Percentiles rank a stretch among this genome's conserved stretches.
Evolutionary conservation across 2,329 filamentous ascomycete genomes (phyloP).

Genomic region (Cladosporium sphaerospermum): DNA sequence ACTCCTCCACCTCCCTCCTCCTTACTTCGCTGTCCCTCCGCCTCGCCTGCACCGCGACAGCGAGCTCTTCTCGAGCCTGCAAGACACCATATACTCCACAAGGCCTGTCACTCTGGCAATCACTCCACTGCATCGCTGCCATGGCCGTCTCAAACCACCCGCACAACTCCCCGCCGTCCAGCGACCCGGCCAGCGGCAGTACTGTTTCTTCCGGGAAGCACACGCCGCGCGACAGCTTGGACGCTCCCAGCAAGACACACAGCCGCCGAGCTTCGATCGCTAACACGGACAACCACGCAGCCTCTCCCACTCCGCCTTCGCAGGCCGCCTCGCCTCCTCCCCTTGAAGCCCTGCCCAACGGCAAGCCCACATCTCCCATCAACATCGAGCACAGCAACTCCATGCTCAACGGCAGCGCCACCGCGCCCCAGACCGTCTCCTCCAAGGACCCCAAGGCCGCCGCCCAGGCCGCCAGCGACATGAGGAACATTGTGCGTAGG

Average conservation of each 20-base stretch:
- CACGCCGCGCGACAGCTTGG: slow-evolving; percentile 19
- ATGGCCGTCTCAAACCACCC: slow-evolving; percentile 11
- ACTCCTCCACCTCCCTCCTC: background rate
- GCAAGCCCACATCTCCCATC: slow-evolving; percentile 46
- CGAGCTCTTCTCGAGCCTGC: slow-evolving; percentile 15
- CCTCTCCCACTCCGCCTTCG: slow-evolving; percentile 33
- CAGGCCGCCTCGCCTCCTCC: slow-evolving; percentile 44
- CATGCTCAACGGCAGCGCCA: slow-evolving; percentile 45
- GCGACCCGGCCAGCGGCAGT: slow-evolving; percentile 6
- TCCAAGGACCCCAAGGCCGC: slow-evolving; percentile 58
- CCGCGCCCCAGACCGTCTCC: slow-evolving; percentile 52
- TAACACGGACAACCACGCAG: slow-evolving; percentile 36
- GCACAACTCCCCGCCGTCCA: slow-evolving; percentile 13
- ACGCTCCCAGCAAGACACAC: slow-evolving; percentile 17
- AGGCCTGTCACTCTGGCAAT: slow-evolving; percentile 15
- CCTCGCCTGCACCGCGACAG: slow-evolving; percentile 17
- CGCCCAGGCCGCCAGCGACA: slow-evolving; percentile 46
- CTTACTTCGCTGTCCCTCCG: slow-evolving; percentile 13
- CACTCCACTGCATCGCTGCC: slow-evolving; percentile 14
- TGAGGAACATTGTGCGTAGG: slow-evolving; percentile 93
- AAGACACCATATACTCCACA: slow-evolving; percentile 10
- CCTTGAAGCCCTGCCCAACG: slow-evolving; percentile 37
- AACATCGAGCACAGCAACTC: slow-evolving; percentile 54
- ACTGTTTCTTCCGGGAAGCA: slow-evolving; percentile 17
- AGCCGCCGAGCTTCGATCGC: slow-evolving; percentile 14